Evolutionary conservation across 2,329 filamentous ascomycete species (phyloP), one percentile per base, ranked within the genome.

Genomic region (Epichloe gansuensis): DNA sequence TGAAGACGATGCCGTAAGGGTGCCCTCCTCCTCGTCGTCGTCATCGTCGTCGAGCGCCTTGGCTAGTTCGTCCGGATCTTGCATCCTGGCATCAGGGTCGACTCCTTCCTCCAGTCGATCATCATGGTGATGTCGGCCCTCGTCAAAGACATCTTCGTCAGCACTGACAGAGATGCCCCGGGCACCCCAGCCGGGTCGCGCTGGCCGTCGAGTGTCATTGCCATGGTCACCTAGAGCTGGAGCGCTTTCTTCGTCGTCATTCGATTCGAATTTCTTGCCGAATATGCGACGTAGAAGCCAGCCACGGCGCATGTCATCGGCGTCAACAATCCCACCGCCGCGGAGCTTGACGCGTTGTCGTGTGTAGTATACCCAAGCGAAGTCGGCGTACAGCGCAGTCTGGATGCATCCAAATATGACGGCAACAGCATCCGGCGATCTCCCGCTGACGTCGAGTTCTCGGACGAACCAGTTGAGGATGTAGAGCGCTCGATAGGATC

Each of bases 311-410:
- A 95, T 74, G 64, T 97, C 91, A 58, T 96, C 90, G 4, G 85
- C 84, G 64, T 97, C 91, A 13, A 97, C 88, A 17, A 96, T 76
- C 6, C 89, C 88, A 44, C 91, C 91, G 58, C 66, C 84, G 55
- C 91, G 80, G 15, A 97, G 82, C 82, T 96, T 96, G 63, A 97
- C 89, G 53, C 90, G 81, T 72, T 96, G 91, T 57, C 91, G 80
- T 11, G 85, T 87, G 72, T 87, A 96, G 74, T 97, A 97, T 1
- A 97, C 89, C 89, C 90, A 96, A 38, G 89, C 89, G 65, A 97
- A 97, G 69, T 97, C 91, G 59, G 90, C 66, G 68, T 96, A 96
- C 43, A 96, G 80, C 1, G 85, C 82, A 0, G 89, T 96, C 71
- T 97, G 91, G 27, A 97, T 74, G 54, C 94, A 72, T 52, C 91